Evolutionary conservation across 2,329 filamentous ascomycete genomes (phyloP).

Genomic region (Aureobasidium sp.): DNA sequence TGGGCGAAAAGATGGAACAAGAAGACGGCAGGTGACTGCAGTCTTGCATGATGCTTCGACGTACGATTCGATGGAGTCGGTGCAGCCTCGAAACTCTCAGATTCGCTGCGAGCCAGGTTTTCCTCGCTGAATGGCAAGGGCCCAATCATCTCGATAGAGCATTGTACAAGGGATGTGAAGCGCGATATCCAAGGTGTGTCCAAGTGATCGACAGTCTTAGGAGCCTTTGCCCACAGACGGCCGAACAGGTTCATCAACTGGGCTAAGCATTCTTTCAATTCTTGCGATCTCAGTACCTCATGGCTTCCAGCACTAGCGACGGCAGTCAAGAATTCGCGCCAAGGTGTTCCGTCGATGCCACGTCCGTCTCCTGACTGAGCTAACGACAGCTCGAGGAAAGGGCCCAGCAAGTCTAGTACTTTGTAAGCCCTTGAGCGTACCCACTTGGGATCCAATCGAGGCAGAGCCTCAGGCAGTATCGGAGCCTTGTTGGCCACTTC

Average conservation of each 20-base stretch:
- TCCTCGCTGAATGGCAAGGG: slow-evolving; percentile 42
- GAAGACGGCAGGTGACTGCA: slow-evolving; percentile 55
- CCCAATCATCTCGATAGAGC: slow-evolving; percentile 43
- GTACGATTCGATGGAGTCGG: slow-evolving; percentile 57
- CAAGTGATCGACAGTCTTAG: slow-evolving; percentile 27
- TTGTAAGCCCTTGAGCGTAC: slow-evolving; percentile 59
- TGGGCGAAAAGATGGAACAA: slow-evolving; percentile 51
- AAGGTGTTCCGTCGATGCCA: slow-evolving; percentile 21
- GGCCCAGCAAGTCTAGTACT: slow-evolving; percentile 55
- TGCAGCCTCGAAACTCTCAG: slow-evolving; percentile 52
- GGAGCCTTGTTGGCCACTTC: slow-evolving; percentile 52
- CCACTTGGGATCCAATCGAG: slow-evolving; percentile 78
- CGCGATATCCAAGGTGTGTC: slow-evolving; percentile 37
- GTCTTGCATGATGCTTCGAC: slow-evolving; percentile 42
- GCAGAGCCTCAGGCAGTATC: slow-evolving; percentile 62
- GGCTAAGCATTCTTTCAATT: slow-evolving; percentile 72
- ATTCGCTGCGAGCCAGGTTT: slow-evolving; percentile 42
- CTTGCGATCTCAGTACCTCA: slow-evolving; percentile 80
- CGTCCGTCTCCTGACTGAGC: slow-evolving; percentile 28
- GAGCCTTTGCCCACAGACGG: slow-evolving; percentile 56
- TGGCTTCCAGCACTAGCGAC: slow-evolving; percentile 64
- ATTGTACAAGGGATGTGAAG: slow-evolving; percentile 41
- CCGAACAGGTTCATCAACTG: slow-evolving; percentile 60
- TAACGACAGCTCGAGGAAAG: slow-evolving; percentile 41
- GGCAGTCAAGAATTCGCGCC: slow-evolving; percentile 47